A percentile compares a stretch with the other conserved stretches of the same genome.
Conservation (phyloP, 2,329 filamentous ascomycete genomes). For the Fusarium sp. region DNA sequence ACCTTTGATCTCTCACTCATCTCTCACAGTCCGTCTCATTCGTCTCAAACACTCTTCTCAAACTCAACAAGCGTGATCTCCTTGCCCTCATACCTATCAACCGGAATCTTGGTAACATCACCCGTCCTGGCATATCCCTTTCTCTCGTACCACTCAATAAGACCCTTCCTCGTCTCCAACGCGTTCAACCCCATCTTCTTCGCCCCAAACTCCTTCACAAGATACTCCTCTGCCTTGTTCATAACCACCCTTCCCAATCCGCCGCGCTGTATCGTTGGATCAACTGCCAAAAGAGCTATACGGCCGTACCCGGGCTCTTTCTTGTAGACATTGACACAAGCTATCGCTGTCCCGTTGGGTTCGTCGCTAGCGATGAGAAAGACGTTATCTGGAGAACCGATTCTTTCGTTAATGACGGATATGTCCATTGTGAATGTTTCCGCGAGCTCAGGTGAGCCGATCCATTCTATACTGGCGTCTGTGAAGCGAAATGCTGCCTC, state of each 20-base stretch:
- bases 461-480: constrained; percentile 50
- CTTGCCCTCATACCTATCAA: constrained; percentile 28
- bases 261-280: constrained; percentile 44
- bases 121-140: constrained; percentile 51
- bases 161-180: constrained; percentile 47
- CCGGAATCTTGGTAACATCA: constrained; percentile 48
- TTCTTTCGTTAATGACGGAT: constrained; percentile 69
- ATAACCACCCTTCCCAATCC: constrained; percentile 52
- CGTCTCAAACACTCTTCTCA: constrained; percentile 45
- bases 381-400: constrained; percentile 44
- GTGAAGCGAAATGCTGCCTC: constrained; percentile 55
- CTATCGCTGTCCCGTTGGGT: constrained; percentile 37
- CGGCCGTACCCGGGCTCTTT: constrained; percentile 44
- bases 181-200: constrained; percentile 48
- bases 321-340: constrained; percentile 45
- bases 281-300: constrained; percentile 52
- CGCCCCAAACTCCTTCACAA: constrained; percentile 44
- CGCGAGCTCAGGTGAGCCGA: constrained; percentile 63
- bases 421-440: constrained; percentile 77
- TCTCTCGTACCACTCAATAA: constrained; percentile 53
- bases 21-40: not conserved
- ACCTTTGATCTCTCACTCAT: not conserved
- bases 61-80: constrained; percentile 52
- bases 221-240: constrained; percentile 48
- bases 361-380: constrained; percentile 47